Base-by-base conservation (phyloP, 1,139 yeast species). In the Geotrichum citri-aurantii region DNA sequence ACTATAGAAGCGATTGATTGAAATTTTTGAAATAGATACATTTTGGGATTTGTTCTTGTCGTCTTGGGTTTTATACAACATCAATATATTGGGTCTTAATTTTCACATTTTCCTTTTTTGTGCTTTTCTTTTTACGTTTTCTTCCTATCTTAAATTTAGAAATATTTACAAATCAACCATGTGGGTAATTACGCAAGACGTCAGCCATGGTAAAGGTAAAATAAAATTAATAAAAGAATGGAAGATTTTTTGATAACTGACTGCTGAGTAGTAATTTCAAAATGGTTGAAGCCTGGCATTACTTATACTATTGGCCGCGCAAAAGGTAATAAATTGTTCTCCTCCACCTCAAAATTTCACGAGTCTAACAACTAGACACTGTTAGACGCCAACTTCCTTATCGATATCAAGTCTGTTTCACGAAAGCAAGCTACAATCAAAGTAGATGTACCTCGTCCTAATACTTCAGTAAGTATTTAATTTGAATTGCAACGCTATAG, bases 201-300 rank as follows among this genome's bases (percentile, higher is more conserved):
- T 37, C 42, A 37, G n/a, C 42, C n/a, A 5, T 11, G 42, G 42
- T 12, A 37, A 37, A 37, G 42, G 42, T 37, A 37, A 12, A n/a
- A n/a, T n/a, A n/a, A n/a, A n/a, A n/a, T n/a, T n/a, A n/a, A n/a
- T n/a, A n/a, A n/a, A n/a, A n/a, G n/a, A n/a, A n/a, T n/a, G n/a
- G n/a, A n/a, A n/a, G n/a, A n/a, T 14, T 37, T 6, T 37, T 37
- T 37, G 4, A 26, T 26, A 26, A 3, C 19, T 37, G 42, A 37
- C 42, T 37, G 6, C 14, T 12, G 14, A 7, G 48, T n/a, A 49
- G 56, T n/a, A 49, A 52, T 31, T n/a, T 26, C 54, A n/a, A 53
- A 60, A 48, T 66, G 69, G 68, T 65, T 67, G 19, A 55, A 54
- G 29, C 65, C 67, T 4, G 61, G 61, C 14, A 54, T 50, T n/a